Conservation (phyloP, 306 rosid genomes). For the Sophora flavescens region DNA sequence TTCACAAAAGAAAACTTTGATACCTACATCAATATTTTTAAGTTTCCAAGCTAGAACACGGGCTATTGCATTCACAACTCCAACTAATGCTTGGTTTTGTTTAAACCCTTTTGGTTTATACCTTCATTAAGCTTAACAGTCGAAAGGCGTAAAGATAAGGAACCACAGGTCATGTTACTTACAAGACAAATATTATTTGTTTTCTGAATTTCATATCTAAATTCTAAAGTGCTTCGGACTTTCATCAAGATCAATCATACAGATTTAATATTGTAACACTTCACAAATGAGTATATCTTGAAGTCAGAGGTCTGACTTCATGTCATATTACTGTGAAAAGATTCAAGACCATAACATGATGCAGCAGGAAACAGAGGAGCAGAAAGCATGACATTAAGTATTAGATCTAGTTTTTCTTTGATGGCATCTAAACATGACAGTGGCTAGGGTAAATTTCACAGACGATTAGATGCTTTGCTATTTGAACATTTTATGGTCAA, state of each 20-base stretch:
- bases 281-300: neutral
- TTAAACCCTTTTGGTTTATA: too few species aligned
- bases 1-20: neutral
- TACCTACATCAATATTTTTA: too few species aligned
- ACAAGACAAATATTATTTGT: neutral
- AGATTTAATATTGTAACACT: neutral
- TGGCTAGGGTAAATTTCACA: constrained; percentile 11
- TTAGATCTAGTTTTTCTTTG: constrained; percentile 9
- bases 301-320: neutral
- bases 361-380: constrained; percentile 11
- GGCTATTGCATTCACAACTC: too few species aligned
- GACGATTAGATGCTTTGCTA: constrained; percentile 10
- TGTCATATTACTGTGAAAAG: neutral
- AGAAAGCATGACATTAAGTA: constrained; percentile 2
- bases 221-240: neutral
- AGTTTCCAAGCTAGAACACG: too few species aligned
- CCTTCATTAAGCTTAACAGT: too few species aligned
- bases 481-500: constrained; percentile 7
- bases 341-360: neutral
- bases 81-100: too few species aligned
- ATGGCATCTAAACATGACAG: neutral
- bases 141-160: neutral
- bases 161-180: neutral
- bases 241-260: neutral
- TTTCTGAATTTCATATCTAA: neutral